Base-by-base conservation (phyloP, 768 basidiomycete species). In the Asterophora lycoperdoides region DNA sequence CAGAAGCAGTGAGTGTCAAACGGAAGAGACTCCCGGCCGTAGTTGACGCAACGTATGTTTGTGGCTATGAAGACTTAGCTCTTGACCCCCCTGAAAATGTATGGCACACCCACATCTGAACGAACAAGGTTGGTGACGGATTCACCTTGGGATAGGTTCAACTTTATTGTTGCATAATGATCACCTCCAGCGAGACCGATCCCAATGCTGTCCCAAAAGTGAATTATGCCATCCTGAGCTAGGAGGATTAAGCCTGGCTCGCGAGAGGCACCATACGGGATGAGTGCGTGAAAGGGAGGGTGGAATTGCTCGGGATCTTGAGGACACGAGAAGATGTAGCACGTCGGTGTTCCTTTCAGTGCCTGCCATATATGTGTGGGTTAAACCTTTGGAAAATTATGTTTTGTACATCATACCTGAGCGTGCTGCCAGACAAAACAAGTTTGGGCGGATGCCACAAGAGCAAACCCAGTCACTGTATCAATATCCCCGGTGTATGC, bases 231-330 rank as follows among this genome's bases (percentile, higher is more conserved):
- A 0, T 76, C 68, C 5, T 78, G 68, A 7, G 86, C 86, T 42
- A 89, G 68, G 44, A 94, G 77, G 36, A 96, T 81, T 33, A 95
- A 78, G 19, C 93, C 93, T 3, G 93, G 93, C 68, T 97, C 93
- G 35, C 88, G 80, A 10, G 79, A 74, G 4, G 74, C 52, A 10
- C 77, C 78, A 58, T 79, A 79, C 13, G 89, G 86, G 17, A 90
- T 78, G 13, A 92, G 77, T n/a, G 74, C 74, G 66, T 81, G 77
- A 33, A 79, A 68, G 10, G 79, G 73, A 32, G 79, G 76, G 40
- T 66, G 60, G 1, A 63, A 60, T 29, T 66, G 64, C 17, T 67
- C 64, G 17, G 68, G 53, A 48, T 75, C 70, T 51, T 67, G 66
- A 4, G 89, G 89, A 60, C 84, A 88, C 9, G 82, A 72, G 56